Base-by-base conservation (phyloP, 148 eudicot genomes). In the Nepenthes gracilis region DNA sequence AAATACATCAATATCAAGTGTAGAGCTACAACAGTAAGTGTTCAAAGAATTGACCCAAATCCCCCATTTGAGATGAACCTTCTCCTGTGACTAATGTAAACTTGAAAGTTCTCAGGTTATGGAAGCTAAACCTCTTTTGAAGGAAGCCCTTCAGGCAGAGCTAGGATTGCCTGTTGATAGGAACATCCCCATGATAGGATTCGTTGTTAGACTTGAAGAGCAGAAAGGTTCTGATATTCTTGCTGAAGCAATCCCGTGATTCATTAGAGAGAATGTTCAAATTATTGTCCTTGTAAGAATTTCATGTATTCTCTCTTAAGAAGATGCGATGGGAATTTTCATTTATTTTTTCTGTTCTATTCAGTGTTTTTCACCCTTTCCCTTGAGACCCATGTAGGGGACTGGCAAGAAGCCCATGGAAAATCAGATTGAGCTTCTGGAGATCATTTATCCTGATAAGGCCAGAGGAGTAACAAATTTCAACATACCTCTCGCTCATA, bases 201-300 rank as follows among this genome's bases (percentile, higher is more conserved):
- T 91, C 70, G 88, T 91, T 15, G 97, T 96, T 43, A 79, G 97
- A 59, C 81, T 92, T 51, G 97, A 92, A 77, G 96, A 88, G 72
- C 96, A 92, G 65, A 92, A 92, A 72, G 97, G 97, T n/a, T 88
- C 97, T 43, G 97, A 92, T 70, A 92, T 92, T 73, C 86, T 92
- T 35, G 88, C 75, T 47, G 79, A 78, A 61, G 87, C 96, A 1
- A 80, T 92, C 59, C 77, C 83, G 9, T 63, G 75, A 4, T 83
- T 92, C 47, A 75, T 92, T 35, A 72, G 53, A 2, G 73, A 81
- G 74, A 59, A 85, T 58, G 90, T 85, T 33, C 96, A 88, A 72
- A 78, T 88, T 15, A 59, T 92, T 53, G 73, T 92, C 52, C 83
- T 92, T 33, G 97, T 92, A 71, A 80, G 93, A 15, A 59, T 49